phyloP scores from a whole-genome alignment of 208 protist genomes.

The Angomonas ambiguus region DNA sequence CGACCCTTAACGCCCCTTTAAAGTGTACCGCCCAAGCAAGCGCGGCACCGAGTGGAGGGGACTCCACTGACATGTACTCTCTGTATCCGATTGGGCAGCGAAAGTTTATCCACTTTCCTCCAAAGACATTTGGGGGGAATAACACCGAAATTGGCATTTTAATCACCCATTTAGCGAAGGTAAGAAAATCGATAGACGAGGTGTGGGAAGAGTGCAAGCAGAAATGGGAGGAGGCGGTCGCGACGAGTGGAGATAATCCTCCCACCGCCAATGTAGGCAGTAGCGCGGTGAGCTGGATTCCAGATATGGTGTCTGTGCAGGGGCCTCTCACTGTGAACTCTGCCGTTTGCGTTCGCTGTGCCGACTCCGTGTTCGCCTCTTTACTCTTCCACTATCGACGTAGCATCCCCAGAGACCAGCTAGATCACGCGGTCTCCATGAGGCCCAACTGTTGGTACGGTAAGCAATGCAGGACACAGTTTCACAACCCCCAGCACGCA shows the following conservation, averaged over 20 bases:
- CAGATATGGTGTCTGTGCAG: conserved; percentile 54
- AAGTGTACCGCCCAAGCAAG: background rate
- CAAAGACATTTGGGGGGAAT: conserved; percentile 64
- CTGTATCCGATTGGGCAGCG: conserved; percentile 14
- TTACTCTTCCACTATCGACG: conserved; percentile 81
- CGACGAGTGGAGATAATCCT: background rate
- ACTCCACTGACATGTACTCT: background rate
- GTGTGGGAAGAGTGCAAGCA: conserved; percentile 51
- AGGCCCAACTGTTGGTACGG: conserved; percentile 89
- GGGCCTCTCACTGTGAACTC: conserved; percentile 29
- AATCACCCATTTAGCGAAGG: conserved; percentile 40
- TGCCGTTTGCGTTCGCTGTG: conserved; percentile 58
- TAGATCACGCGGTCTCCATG: conserved; percentile 54
- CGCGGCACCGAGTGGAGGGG: background rate
- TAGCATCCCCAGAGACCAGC: conserved; percentile 32
- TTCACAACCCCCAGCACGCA: conserved; percentile 73
- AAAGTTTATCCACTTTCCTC: conserved; percentile 23
- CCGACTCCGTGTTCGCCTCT: conserved; percentile 39
- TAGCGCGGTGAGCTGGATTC: conserved; percentile 40
- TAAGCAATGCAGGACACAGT: conserved; percentile 77
- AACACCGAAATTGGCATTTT: conserved; percentile 68
- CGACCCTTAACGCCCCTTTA: background rate
- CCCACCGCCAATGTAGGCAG: background rate
- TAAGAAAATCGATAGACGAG: conserved; percentile 22
- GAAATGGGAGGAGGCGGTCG: conserved; percentile 19